Evolutionary conservation across 2,329 filamentous ascomycete genomes (phyloP).

Genomic region (Aspergillus sp.): DNA sequence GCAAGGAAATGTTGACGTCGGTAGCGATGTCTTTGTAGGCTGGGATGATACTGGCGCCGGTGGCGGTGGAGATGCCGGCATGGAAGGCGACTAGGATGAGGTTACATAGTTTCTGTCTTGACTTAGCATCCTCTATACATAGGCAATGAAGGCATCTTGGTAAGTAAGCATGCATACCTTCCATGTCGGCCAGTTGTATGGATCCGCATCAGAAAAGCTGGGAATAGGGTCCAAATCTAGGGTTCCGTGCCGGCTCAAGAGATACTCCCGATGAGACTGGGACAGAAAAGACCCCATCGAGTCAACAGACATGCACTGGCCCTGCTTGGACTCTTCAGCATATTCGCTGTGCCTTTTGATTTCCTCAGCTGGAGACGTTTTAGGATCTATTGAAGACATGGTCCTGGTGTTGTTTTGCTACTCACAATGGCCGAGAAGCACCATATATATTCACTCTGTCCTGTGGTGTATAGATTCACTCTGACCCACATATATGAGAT

Average conservation of each 20-base stretch:
- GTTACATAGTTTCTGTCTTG: conserved; percentile 10
- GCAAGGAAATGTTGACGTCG: conserved; percentile 43
- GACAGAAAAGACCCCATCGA: conserved; percentile 10
- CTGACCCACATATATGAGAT: neutral
- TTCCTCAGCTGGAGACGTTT: too few species aligned
- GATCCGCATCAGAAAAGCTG: conserved; percentile 42
- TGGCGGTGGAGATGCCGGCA: conserved; percentile 52
- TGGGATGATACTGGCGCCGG: conserved; percentile 48
- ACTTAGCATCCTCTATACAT: neutral
- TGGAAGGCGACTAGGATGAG: conserved; percentile 44
- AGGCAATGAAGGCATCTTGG: neutral
- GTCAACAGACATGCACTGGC: neutral
- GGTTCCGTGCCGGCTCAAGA: conserved; percentile 47
- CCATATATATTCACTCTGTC: too few species aligned
- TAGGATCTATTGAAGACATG: too few species aligned
- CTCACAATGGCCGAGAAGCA: too few species aligned
- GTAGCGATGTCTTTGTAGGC: conserved; percentile 45
- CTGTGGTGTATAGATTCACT: neutral
- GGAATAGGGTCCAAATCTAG: conserved; percentile 48
- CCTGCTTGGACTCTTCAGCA: conserved; percentile 7
- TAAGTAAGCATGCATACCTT: conserved; percentile 28
- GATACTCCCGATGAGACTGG: conserved; percentile 34
- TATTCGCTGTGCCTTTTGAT: conserved; percentile 8
- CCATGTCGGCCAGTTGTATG: conserved; percentile 48
- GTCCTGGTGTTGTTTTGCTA: too few species aligned